Base-by-base conservation (phyloP, 1,284 basidiomycete species). In the Cutaneotrichosporon sp. region DNA sequence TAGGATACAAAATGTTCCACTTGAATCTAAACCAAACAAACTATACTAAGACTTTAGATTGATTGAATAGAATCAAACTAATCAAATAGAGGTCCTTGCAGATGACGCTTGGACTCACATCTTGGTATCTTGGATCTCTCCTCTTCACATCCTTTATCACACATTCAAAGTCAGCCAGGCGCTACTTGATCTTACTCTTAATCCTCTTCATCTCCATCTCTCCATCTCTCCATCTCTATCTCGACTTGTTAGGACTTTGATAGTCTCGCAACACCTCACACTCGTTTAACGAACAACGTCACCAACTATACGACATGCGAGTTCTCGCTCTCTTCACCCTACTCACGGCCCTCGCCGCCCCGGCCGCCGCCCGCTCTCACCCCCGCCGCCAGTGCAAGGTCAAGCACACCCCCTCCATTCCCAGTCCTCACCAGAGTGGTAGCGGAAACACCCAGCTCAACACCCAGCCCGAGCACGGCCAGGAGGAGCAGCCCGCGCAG, bases 271-370 rank as follows among this genome's bases (percentile, higher is more conserved):
- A 50, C 46, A 47, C 34, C 18, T 46, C 42, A 46, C 42, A n/a
- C 42, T 46, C 42, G 42, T 46, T 46, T n/a, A 46, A 40, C 42
- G 18, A 8, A 30, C 49, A n/a, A 31, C 52, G 5, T 22, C 46
- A 42, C 42, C 13, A 13, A n/a, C 26, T 26, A 26, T 26, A 26
- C 42, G 57, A 18, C n/a, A 67, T 67, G 66, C 63, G 66, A 49
- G 34, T 55, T 14, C n/a, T 55, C 30, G 38, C 57, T 42, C 34
- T 67, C 40, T 53, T 58, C 13, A 58, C 62, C 46, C 34, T 61
- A 7, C 51, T 66, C 38, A 32, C 59, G 14, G 57, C 51, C 52
- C 59, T 66, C n/a, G 60, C 56, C 16, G 51, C 59, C 34, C 52
- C 52, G 46, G 46, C 26, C 31, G 36, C 57, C 14, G 62, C 65